Evolutionary conservation across 495 filamentous ascomycete genomes (phyloP).

Genomic region (Neurospora discreta): DNA sequence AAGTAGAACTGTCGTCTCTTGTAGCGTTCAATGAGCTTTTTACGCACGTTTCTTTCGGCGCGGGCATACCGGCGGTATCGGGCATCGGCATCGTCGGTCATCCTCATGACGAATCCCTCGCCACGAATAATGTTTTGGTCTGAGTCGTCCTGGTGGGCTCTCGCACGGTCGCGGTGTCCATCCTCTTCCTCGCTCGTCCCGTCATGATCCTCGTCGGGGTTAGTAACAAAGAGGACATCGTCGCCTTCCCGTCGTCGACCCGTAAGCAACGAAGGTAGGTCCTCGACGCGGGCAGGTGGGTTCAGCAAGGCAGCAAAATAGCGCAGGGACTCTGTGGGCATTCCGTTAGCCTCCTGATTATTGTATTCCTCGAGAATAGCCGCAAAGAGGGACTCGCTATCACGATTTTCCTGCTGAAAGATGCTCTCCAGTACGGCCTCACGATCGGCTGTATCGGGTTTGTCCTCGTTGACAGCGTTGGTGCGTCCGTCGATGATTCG

Average conservation of each 20-base stretch:
- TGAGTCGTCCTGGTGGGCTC: background rate
- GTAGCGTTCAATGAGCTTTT: slow-evolving; percentile 60
- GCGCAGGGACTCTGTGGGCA: slow-evolving; percentile 11
- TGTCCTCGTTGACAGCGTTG: slow-evolving; percentile 28
- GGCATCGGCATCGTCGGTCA: background rate
- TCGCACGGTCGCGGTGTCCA: background rate
- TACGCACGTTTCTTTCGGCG: slow-evolving; percentile 22
- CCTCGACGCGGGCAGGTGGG: slow-evolving; percentile 26
- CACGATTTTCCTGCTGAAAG: slow-evolving; percentile 20
- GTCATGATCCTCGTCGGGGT: slow-evolving; percentile 10
- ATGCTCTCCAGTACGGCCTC: slow-evolving; percentile 31
- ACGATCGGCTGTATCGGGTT: slow-evolving; percentile 28
- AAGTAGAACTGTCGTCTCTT: slow-evolving; percentile 63
- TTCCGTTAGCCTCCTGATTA: background rate
- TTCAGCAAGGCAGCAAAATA: slow-evolving; percentile 31
- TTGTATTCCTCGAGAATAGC: slow-evolving; percentile 3
- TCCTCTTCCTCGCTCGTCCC: background rate
- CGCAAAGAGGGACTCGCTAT: slow-evolving; percentile 24
- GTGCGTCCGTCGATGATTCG: slow-evolving; percentile 42
- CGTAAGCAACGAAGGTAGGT: slow-evolving; percentile 26
- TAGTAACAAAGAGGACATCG: slow-evolving; percentile 17
- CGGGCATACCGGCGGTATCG: background rate
- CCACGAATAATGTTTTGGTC: background rate
- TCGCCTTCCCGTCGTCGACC: slow-evolving; percentile 21
- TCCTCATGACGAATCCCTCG: background rate